Conservation (phyloP, 805 yeast species). For the Danielia oregonensis region DNA sequence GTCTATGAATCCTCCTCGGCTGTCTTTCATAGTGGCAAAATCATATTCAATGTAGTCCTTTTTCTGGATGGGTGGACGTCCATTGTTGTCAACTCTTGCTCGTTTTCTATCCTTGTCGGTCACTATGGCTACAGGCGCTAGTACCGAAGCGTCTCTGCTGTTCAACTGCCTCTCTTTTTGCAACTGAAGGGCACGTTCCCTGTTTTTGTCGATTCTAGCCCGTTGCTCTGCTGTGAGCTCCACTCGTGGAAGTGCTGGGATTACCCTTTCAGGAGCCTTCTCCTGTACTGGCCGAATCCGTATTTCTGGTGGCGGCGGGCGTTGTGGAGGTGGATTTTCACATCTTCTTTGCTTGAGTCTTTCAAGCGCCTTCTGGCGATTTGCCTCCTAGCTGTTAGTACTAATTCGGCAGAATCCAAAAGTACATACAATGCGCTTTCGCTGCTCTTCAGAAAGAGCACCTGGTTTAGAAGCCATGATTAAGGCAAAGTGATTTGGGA, state of each 20-base stretch:
- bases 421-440: slow-evolving; percentile 32
- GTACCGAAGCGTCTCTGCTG: slow-evolving; percentile 15
- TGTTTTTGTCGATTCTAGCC: slow-evolving; percentile 47
- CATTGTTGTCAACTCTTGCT: slow-evolving; percentile 15
- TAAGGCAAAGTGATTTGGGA: no score
- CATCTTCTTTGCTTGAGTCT: slow-evolving; percentile 45
- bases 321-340: slow-evolving; percentile 1
- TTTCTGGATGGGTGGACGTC: slow-evolving; percentile 43
- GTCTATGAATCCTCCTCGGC: slow-evolving; percentile 78
- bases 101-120: slow-evolving; percentile 12
- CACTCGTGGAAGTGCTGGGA: slow-evolving; percentile 19
- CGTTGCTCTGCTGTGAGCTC: slow-evolving; percentile 48
- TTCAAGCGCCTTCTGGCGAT: slow-evolving; percentile 60
- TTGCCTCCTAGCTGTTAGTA: slow-evolving; percentile 48
- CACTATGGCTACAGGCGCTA: slow-evolving; percentile 6
- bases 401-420: neutral
- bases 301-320: slow-evolving; percentile 3
- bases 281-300: slow-evolving; percentile 3
- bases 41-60: slow-evolving; percentile 80
- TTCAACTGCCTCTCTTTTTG: slow-evolving; percentile 30
- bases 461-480: neutral
- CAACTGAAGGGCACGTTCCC: slow-evolving; percentile 50
- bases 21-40: slow-evolving; percentile 84
- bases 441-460: slow-evolving; percentile 32
- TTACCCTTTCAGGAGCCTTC: neutral